phyloP scores from a whole-genome alignment of 2,329 filamentous ascomycete species.

The Ophiostoma sp. region DNA sequence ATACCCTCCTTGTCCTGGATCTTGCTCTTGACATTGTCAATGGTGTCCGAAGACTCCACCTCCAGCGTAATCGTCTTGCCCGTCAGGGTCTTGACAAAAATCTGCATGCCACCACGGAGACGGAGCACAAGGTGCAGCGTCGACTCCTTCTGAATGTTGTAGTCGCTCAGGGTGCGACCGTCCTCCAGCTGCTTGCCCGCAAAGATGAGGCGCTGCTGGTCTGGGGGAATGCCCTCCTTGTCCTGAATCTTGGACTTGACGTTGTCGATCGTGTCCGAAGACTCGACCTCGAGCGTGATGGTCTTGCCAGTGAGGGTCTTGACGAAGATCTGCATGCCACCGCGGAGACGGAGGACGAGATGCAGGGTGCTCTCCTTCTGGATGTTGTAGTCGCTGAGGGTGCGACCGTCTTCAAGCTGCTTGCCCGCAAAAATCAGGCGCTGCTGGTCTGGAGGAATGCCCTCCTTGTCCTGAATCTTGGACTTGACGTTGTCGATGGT shows the following conservation, averaged over 20 bases:
- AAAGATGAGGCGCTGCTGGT: conserved; percentile 95
- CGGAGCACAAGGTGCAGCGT: conserved; percentile 84
- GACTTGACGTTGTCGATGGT: conserved; percentile 92
- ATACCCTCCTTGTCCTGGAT: conserved; percentile 94
- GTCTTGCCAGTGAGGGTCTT: conserved; percentile 92
- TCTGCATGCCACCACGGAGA: conserved; percentile 87
- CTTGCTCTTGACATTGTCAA: conserved; percentile 93
- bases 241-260: conserved; percentile 98
- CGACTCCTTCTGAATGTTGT: conserved; percentile 94
- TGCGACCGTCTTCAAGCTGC: conserved; percentile 53
- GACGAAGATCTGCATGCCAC: conserved; percentile 71
- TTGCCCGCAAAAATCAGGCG: conserved; percentile 77
- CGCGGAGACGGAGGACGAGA: conserved; percentile 70
- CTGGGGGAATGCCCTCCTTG: conserved; percentile 96
- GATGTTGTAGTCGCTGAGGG: conserved; percentile 86
- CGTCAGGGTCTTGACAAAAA: conserved; percentile 83
- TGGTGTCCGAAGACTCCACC: conserved; percentile 85
- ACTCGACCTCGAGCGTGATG: conserved; percentile 88
- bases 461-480: conserved; percentile 91
- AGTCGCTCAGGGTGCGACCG: conserved; percentile 83
- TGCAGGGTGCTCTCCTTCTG: conserved; percentile 70
- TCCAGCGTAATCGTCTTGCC: conserved; percentile 95
- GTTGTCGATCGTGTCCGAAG: conserved; percentile 89
- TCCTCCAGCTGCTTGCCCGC: conserved; percentile 96
- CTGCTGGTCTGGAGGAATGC: conserved; percentile 86